These are phyloP conservation scores for Gnomoniopsis smithogilvyi DNA, from an alignment of 2,329 filamentous ascomycete species.

Conservation along the genomic window DNA sequence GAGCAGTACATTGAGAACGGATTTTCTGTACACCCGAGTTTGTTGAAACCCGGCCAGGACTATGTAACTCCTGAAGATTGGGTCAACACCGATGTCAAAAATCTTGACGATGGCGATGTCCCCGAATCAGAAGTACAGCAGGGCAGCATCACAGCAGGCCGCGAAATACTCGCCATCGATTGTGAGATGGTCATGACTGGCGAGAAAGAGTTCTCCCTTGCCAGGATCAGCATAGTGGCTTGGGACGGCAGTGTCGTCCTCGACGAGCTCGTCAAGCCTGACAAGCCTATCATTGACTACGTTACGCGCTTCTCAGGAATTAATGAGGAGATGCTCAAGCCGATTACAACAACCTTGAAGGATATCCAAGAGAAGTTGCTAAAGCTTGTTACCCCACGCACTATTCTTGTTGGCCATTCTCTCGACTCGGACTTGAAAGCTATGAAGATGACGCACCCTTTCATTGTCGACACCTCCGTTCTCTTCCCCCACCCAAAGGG, in stretches of 20 bases:
- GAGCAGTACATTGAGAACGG: slow-evolving; percentile 80
- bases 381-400: slow-evolving; percentile 65
- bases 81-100: slow-evolving; percentile 72
- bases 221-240: slow-evolving; percentile 79
- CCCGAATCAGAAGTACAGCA: slow-evolving; percentile 70
- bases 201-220: slow-evolving; percentile 75
- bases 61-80: slow-evolving; percentile 64
- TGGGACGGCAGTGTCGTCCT: slow-evolving; percentile 83
- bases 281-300: slow-evolving; percentile 86
- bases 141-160: slow-evolving; percentile 80
- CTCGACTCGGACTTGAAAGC: slow-evolving; percentile 82
- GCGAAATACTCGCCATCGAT: slow-evolving; percentile 77
- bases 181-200: slow-evolving; percentile 97
- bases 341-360: slow-evolving; percentile 75
- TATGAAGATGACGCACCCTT: slow-evolving; percentile 83
- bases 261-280: slow-evolving; percentile 89
- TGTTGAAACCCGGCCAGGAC: slow-evolving; percentile 59
- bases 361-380: slow-evolving; percentile 82
- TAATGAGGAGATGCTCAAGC: slow-evolving; percentile 76
- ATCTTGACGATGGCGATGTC: slow-evolving; percentile 63
- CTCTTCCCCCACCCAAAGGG: slow-evolving; percentile 89
- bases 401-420: slow-evolving; percentile 77
- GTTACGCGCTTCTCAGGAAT: slow-evolving; percentile 91
- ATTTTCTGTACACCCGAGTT: slow-evolving; percentile 78
- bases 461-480: slow-evolving; percentile 87